Percentiles rank a stretch among this genome's conserved stretches.
Conservation (phyloP, 2,329 filamentous ascomycete genomes). For the Cytospora leucostoma region DNA sequence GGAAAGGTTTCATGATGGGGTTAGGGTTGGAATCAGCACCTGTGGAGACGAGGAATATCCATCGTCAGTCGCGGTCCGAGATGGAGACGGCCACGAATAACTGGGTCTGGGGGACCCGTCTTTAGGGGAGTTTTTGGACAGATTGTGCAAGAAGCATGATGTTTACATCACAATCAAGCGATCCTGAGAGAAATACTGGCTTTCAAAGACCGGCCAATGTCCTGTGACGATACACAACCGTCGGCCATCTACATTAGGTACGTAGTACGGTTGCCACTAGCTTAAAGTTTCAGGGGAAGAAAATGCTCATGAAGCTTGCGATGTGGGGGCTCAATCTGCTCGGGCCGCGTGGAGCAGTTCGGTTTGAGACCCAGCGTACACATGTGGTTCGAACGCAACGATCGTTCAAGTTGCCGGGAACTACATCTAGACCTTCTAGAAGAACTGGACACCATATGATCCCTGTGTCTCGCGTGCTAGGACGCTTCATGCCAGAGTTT, state of each 20-base stretch:
- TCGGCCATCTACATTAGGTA: slow-evolving; percentile 6
- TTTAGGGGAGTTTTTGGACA: too few species aligned
- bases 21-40: not conserved
- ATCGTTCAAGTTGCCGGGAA: not conserved
- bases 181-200: too few species aligned
- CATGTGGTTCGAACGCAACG: not conserved
- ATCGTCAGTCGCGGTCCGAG: not conserved
- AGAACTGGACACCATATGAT: not conserved
- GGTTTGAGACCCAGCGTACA: not conserved
- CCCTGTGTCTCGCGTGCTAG: not conserved
- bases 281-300: slow-evolving; percentile 6
- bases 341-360: slow-evolving; percentile 1
- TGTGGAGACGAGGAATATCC: not conserved
- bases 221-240: too few species aligned
- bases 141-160: too few species aligned
- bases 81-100: slow-evolving; percentile 2
- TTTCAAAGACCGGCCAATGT: too few species aligned
- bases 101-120: not conserved
- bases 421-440: not conserved
- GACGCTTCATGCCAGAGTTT: not conserved
- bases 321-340: not conserved
- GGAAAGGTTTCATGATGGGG: not conserved
- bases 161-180: too few species aligned
- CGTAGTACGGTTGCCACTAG: too few species aligned
- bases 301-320: not conserved